A percentile compares a stretch with the other conserved stretches of the same genome.
Evolutionary conservation across 2,329 filamentous ascomycete species (phyloP).

Genomic region (Trichoderma sp.): DNA sequence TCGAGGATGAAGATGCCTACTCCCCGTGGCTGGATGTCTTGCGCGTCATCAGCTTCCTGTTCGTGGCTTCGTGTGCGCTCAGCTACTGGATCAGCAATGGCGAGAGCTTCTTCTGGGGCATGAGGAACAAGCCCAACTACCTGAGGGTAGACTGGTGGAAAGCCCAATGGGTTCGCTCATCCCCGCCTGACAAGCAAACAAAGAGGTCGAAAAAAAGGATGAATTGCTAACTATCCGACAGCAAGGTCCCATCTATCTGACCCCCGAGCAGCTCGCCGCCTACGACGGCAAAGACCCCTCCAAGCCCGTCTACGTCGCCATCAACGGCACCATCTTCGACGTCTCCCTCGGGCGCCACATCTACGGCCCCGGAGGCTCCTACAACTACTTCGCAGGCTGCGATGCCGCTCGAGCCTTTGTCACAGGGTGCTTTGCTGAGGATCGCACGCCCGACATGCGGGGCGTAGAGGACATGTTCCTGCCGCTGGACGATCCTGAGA

Average conservation of each 20-base stretch:
- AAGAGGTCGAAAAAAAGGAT: background rate
- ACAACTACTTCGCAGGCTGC: slow-evolving; percentile 80
- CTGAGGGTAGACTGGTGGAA: slow-evolving; percentile 58
- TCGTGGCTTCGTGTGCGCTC: slow-evolving; percentile 64
- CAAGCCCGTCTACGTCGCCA: slow-evolving; percentile 83
- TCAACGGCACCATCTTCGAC: slow-evolving; percentile 86
- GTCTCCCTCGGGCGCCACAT: slow-evolving; percentile 66
- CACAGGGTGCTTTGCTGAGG: slow-evolving; percentile 87
- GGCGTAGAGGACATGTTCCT: slow-evolving; percentile 87
- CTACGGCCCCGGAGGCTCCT: slow-evolving; percentile 83
- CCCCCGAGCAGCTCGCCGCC: slow-evolving; percentile 66
- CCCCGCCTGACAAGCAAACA: too few relatives aligned
- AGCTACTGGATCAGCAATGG: slow-evolving; percentile 75
- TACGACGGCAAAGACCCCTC: slow-evolving; percentile 76
- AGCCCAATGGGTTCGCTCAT: slow-evolving; percentile 55
- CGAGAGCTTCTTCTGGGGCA: slow-evolving; percentile 67
- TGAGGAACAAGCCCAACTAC: slow-evolving; percentile 61
- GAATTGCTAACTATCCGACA: slow-evolving; percentile 28
- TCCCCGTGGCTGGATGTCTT: slow-evolving; percentile 62
- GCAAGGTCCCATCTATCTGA: slow-evolving; percentile 65
- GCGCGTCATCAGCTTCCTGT: slow-evolving; percentile 65
- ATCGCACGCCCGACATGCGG: slow-evolving; percentile 78
- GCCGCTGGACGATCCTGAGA: slow-evolving; percentile 58
- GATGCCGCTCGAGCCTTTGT: slow-evolving; percentile 89
- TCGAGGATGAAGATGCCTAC: slow-evolving; percentile 52